Conservation (phyloP, 495 filamentous ascomycete species). For the Penicillium odoratum region DNA sequence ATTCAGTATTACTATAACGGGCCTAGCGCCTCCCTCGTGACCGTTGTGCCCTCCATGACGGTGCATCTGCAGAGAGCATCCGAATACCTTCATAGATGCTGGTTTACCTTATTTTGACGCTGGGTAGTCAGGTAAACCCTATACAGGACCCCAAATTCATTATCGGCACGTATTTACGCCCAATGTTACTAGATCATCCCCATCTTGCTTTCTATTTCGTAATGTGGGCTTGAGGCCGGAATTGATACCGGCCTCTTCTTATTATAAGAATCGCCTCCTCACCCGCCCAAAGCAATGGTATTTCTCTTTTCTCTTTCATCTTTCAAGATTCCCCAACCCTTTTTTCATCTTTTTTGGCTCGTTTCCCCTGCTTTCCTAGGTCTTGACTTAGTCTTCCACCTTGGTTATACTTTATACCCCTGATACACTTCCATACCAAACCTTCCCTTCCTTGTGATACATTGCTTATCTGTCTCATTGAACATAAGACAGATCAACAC, state of each 20-base stretch:
- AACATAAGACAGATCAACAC: too few species aligned
- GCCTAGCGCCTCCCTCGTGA: constrained; percentile 40
- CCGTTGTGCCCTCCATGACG: constrained; percentile 27
- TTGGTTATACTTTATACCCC: constrained; percentile 8
- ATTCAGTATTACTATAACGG: constrained; percentile 20
- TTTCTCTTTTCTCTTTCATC: constrained; percentile 21
- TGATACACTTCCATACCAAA: constrained; percentile 33
- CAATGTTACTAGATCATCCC: constrained; percentile 28
- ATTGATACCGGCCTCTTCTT: constrained; percentile 57
- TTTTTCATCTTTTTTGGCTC: constrained; percentile 13
- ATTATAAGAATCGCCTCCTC: constrained; percentile 52
- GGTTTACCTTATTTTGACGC: constrained; percentile 9
- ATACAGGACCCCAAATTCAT: background rate
- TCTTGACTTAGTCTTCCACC: constrained; percentile 37
- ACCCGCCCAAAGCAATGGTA: constrained; percentile 27
- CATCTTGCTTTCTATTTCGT: constrained; percentile 36
- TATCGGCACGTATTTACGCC: background rate
- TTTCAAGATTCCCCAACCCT: constrained; percentile 8
- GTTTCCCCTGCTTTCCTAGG: constrained; percentile 20
- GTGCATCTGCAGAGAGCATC: constrained; percentile 35
- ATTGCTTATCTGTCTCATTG: constrained; percentile 2
- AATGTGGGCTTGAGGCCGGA: constrained; percentile 25
- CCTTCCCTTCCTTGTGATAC: constrained; percentile 2
- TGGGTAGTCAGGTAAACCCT: background rate
- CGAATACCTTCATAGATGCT: constrained; percentile 14